A percentile compares a stretch with the other conserved stretches of the same genome.
These are phyloP conservation scores for Hippophae rhamnoides DNA, from an alignment of 306 rosid genomes.

Conservation along the genomic window DNA sequence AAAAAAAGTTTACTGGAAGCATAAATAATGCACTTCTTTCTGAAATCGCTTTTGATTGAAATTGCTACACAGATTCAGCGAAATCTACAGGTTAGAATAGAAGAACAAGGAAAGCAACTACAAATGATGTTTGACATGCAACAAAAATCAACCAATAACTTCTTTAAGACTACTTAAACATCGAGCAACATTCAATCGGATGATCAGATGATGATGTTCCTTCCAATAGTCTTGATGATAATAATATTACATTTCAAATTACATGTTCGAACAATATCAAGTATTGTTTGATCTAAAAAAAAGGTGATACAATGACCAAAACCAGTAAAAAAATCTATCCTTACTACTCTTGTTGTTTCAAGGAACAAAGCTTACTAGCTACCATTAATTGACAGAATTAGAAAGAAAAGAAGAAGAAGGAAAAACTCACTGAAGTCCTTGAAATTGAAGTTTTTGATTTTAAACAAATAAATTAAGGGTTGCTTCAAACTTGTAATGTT, in stretches of 20 bases:
- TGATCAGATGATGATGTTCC: constrained; percentile 10
- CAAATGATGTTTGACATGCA: constrained; percentile 39
- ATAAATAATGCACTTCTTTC: too few relatives aligned
- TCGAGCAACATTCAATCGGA: constrained; percentile 7
- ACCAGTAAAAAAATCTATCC: too few relatives aligned
- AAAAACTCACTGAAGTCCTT: too few relatives aligned
- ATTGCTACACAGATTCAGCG: constrained; percentile 23
- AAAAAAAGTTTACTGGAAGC: too few relatives aligned
- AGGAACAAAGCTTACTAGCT: too few relatives aligned
- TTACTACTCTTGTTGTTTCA: too few relatives aligned
- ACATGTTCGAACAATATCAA: neutral
- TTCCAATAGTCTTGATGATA: constrained; percentile 10
- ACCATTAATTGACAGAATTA: too few relatives aligned
- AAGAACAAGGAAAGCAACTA: constrained; percentile 39
- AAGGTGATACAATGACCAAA: neutral
- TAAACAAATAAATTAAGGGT: too few relatives aligned
- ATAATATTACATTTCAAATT: neutral
- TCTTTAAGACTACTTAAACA: constrained; percentile 11
- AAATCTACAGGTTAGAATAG: constrained; percentile 32
- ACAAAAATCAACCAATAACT: constrained; percentile 15
- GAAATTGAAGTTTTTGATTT: too few relatives aligned
- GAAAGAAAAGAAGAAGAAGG: too few relatives aligned
- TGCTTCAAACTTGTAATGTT: too few relatives aligned
- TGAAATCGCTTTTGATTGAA: neutral
- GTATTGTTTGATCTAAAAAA: neutral